phyloP scores from a whole-genome alignment of 805 yeast species.

The Metschnikowia sp. region DNA sequence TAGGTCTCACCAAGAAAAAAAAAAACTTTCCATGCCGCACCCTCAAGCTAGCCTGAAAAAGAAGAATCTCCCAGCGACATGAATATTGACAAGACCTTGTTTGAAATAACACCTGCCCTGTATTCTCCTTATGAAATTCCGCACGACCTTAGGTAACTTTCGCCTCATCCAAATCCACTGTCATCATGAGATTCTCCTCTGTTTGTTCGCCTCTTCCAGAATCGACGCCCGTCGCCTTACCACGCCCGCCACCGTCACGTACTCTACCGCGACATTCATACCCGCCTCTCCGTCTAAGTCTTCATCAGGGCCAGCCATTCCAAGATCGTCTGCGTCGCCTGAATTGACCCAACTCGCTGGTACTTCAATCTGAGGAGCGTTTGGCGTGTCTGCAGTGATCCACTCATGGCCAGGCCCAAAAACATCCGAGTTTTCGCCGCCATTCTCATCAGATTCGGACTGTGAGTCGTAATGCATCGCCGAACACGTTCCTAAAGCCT shows the following conservation, averaged over 20 bases:
- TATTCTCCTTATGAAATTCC: too few species aligned
- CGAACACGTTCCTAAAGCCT: slow-evolving; percentile 37
- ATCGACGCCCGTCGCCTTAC: slow-evolving; percentile 28
- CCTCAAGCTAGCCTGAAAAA: too few species aligned
- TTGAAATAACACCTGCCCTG: too few species aligned
- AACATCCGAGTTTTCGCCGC: slow-evolving; percentile 12
- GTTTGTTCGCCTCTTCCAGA: slow-evolving; percentile 7
- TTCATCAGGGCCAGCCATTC: slow-evolving; percentile 23
- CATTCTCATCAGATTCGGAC: slow-evolving; percentile 19
- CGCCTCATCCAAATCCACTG: too few species aligned
- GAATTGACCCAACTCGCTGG: slow-evolving; percentile 27
- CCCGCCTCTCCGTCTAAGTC: slow-evolving; percentile 32
- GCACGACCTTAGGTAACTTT: too few species aligned
- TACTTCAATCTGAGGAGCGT: slow-evolving; percentile 18
- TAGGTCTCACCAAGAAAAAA: too few species aligned
- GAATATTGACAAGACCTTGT: too few species aligned
- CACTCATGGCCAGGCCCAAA: slow-evolving; percentile 9
- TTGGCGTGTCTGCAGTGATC: slow-evolving; percentile 14
- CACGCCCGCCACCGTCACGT: slow-evolving; percentile 32
- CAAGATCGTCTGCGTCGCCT: slow-evolving; percentile 41
- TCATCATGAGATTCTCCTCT: background rate
- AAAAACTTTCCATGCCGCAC: too few species aligned
- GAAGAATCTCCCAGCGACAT: too few species aligned
- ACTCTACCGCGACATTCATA: slow-evolving; percentile 42
- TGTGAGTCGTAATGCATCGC: slow-evolving; percentile 33